Evolutionary conservation across 495 filamentous ascomycete genomes (phyloP).

Genomic region (Annulohypoxylon stygium): DNA sequence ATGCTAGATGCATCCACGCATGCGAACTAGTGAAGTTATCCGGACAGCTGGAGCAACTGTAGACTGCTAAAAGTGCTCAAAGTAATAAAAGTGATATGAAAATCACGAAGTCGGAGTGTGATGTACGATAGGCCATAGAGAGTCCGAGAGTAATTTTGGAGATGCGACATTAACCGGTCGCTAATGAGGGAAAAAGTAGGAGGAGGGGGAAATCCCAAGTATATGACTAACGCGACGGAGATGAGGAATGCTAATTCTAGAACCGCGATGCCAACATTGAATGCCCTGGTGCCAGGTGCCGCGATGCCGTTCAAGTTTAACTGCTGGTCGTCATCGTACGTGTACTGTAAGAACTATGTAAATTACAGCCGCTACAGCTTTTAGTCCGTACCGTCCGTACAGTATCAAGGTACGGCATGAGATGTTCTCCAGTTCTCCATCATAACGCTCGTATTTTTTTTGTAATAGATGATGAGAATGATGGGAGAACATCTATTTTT

Average conservation of each 20-base stretch:
- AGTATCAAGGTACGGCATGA: constrained; percentile 9
- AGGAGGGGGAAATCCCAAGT: background rate
- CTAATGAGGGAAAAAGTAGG: constrained; percentile 1
- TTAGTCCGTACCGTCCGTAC: background rate
- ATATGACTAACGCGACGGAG: constrained; percentile 11
- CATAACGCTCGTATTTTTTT: constrained; percentile 23
- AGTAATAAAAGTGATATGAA: background rate
- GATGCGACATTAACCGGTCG: constrained; percentile 11
- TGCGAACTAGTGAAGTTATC: background rate
- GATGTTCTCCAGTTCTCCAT: constrained; percentile 32
- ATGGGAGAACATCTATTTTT: constrained; percentile 7
- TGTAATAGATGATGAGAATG: background rate
- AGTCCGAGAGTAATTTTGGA: constrained; percentile 3
- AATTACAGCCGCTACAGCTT: background rate
- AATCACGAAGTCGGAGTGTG: background rate
- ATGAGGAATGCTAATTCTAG: constrained; percentile 1
- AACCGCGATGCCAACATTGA: background rate
- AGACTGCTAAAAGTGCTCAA: background rate
- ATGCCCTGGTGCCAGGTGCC: too few species aligned
- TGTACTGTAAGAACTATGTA: too few species aligned
- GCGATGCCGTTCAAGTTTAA: background rate
- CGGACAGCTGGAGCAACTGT: background rate
- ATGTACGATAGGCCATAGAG: background rate
- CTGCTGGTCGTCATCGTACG: background rate
- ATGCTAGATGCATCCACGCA: background rate